Evolutionary conservation across 768 basidiomycete species (phyloP).

Genomic region (Scleroderma bovista): DNA sequence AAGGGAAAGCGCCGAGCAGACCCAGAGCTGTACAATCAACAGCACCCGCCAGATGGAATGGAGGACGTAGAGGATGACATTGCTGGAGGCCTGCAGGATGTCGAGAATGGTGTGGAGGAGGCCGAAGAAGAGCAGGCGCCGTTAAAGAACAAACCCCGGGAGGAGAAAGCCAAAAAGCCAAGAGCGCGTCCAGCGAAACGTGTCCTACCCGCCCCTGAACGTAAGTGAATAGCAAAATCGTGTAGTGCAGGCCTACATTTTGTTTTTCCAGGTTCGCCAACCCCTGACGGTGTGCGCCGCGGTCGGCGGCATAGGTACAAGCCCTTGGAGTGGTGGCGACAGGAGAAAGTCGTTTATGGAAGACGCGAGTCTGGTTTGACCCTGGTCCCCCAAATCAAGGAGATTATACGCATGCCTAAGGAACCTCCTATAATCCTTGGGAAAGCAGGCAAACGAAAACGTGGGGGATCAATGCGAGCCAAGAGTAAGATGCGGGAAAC

Average conservation of each 20-base stretch:
- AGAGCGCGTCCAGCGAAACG: constrained; percentile 16
- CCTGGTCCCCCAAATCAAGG: constrained; percentile 61
- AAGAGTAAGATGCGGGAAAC: constrained; percentile 30
- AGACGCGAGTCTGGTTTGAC: constrained; percentile 46
- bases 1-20: constrained; percentile 40
- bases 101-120: constrained; percentile 48
- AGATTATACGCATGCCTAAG: constrained; percentile 54
- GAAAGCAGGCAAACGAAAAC: constrained; percentile 32
- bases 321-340: constrained; percentile 91
- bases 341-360: constrained; percentile 83
- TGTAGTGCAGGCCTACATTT: constrained; percentile 5
- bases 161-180: constrained; percentile 27
- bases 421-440: constrained; percentile 46
- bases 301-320: constrained; percentile 60
- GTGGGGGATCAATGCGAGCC: constrained; percentile 23
- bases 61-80: constrained; percentile 40
- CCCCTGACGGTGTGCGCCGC: constrained; percentile 54
- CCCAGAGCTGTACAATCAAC: constrained; percentile 10
- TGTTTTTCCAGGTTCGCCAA: constrained; percentile 16
- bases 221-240: constrained; percentile 11
- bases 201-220: constrained; percentile 13
- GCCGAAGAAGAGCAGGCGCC: constrained; percentile 29
- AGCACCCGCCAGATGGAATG: constrained; percentile 9
- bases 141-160: constrained; percentile 22
- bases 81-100: constrained; percentile 36